phyloP scores from a whole-genome alignment of 805 yeast genomes.

The Kodamaea laetipori region DNA sequence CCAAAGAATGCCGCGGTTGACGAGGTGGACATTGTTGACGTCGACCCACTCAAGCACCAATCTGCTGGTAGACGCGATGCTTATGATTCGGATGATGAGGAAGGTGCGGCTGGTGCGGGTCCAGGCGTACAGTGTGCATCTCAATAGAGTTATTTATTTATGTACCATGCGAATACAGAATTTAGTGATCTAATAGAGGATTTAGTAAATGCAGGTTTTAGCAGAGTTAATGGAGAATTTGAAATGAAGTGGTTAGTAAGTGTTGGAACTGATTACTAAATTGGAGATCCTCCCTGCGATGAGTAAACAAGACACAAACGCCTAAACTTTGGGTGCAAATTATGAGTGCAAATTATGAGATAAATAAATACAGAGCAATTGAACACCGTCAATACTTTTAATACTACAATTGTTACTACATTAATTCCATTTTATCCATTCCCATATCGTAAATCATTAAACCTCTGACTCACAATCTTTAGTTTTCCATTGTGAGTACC shows the following conservation, averaged over 20 bases:
- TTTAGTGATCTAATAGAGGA: background rate
- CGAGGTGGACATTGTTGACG: slow-evolving; percentile 72
- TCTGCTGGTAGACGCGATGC: slow-evolving; percentile 44
- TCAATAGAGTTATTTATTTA: slow-evolving; percentile 51
- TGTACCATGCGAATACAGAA: slow-evolving; percentile 6
- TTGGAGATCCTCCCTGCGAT: background rate
- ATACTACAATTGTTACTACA: background rate
- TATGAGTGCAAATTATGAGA: too few species aligned
- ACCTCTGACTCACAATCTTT: too few species aligned
- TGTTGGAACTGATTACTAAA: background rate
- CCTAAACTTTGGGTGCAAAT: too few species aligned
- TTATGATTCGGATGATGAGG: slow-evolving; percentile 48
- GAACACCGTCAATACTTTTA: too few species aligned
- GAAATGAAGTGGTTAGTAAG: too few species aligned
- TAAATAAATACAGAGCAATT: too few species aligned
- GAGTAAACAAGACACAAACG: background rate
- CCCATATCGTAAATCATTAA: too few species aligned
- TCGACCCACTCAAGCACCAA: slow-evolving; percentile 64
- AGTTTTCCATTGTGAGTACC: slow-evolving; percentile 11
- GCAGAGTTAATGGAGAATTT: too few species aligned
- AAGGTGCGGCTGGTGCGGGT: slow-evolving; percentile 56
- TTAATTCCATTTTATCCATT: slow-evolving; percentile 2
- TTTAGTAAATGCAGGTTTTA: too few species aligned
- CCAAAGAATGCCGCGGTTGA: slow-evolving; percentile 79
- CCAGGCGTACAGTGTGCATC: slow-evolving; percentile 92